These are phyloP conservation scores for Aquilaria sinensis DNA, from an alignment of 345 rosid species.

Conservation along the genomic window DNA sequence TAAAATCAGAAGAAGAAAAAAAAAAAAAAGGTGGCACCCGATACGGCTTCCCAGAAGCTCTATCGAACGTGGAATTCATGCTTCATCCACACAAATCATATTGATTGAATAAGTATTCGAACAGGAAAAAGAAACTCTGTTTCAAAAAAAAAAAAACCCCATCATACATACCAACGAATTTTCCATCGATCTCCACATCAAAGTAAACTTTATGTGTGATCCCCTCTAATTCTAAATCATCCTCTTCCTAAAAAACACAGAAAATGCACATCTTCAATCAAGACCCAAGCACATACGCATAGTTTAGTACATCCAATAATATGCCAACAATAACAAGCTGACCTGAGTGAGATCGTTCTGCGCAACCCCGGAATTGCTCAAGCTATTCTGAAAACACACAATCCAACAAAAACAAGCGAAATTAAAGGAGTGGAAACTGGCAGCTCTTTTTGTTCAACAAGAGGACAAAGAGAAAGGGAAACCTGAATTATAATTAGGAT, in stretches of 20 bases:
- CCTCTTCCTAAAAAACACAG: conserved; percentile 33
- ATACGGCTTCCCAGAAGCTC: neutral
- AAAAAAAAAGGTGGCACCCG: neutral
- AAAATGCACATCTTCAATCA: neutral
- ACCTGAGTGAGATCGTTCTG: conserved; percentile 33
- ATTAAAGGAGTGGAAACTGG: neutral
- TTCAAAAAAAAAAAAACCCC: neutral
- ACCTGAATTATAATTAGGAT: conserved; percentile 77
- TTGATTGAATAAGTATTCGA: too few species aligned
- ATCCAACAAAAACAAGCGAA: neutral
- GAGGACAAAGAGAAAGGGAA: neutral
- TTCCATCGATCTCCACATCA: conserved; percentile 83
- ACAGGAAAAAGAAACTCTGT: too few species aligned
- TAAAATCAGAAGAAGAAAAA: neutral
- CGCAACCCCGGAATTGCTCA: conserved; percentile 44
- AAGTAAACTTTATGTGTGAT: conserved; percentile 87
- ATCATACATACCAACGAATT: conserved; percentile 51
- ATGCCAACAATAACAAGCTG: neutral
- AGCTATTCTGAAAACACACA: conserved; percentile 38
- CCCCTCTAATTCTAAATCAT: conserved; percentile 37
- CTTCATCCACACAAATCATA: neutral
- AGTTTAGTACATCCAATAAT: neutral
- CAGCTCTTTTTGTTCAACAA: neutral
- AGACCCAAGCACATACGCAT: neutral
- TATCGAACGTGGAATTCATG: neutral